A percentile compares a stretch with the other conserved stretches of the same genome.
Conservation (phyloP, 768 basidiomycete genomes). For the Mycena alexandri region DNA sequence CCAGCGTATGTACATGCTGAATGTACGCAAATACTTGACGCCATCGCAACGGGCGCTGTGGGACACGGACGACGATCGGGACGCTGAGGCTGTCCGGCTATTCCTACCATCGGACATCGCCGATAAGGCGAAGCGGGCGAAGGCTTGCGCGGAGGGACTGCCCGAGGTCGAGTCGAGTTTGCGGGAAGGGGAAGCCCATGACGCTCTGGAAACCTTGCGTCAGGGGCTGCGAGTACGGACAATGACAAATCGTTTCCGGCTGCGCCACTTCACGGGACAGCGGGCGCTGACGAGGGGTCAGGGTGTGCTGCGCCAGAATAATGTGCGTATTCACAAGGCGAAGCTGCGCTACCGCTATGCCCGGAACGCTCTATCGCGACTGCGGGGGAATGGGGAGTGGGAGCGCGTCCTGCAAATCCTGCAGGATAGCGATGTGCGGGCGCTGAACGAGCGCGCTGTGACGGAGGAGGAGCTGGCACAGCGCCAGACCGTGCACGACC, state of each 20-base stretch:
- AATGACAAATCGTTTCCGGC: conserved; percentile 8
- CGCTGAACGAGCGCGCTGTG: no score
- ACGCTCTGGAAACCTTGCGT: not conserved
- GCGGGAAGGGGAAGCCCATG: conserved; percentile 1
- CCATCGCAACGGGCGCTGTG: not conserved
- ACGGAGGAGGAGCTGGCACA: no score
- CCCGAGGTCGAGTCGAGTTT: not conserved
- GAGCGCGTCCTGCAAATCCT: no score
- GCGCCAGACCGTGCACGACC: no score
- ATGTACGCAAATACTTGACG: not conserved
- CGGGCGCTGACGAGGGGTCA: no score
- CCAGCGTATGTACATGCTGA: conserved; percentile 9
- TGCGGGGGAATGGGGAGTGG: no score
- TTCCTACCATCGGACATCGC: conserved; percentile 11
- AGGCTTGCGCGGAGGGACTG: not conserved
- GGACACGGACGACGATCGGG: not conserved
- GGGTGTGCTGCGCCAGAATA: no score
- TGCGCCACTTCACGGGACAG: no score
- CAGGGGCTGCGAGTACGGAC: conserved; percentile 1
- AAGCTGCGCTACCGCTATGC: no score
- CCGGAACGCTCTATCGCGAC: no score
- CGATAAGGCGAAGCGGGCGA: not conserved
- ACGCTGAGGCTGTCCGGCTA: not conserved
- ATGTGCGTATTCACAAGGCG: no score
- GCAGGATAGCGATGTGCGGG: no score